Base-by-base conservation (phyloP, 164 flowering plant species). In the Warburgia ugandensis region DNA sequence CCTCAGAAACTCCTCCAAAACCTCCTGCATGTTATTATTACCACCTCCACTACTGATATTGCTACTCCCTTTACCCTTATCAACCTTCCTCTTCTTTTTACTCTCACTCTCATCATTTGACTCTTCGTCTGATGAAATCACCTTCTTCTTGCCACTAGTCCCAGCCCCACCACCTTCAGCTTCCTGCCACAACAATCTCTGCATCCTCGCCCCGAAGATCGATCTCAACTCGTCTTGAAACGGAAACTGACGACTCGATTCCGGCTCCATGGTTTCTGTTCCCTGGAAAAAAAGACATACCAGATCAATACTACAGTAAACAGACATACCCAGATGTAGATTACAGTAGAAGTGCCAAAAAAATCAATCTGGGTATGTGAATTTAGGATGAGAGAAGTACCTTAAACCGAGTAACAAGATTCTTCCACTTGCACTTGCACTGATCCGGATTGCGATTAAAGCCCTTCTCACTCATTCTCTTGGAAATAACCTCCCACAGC, bases 371-470 rank as follows among this genome's bases (percentile, higher is more conserved):
- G 13, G 11, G 2, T 8, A 43, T 0, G 10, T 27, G 13, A n/a
- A 13, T n/a, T n/a, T 5, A 19, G 8, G 22, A 20, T 38, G 38
- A 14, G 21, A 35, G 13, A 21, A 8, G 10, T 29, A 83, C 94
- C 92, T 85, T 89, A 30, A 75, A 83, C 7, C 97, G 76, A 5
- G 94, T 85, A 46, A 83, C 87, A 19, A 89, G 84, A 61, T 85
- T 85, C 50, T 85, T 89, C 97, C 97, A 89, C 70, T 89, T 89
- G 80, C 89, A 89, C 76, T 89, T 89, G 77, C 97, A 89, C 92
- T 89, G 97, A 21, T 85, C 97, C 0, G 97, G 55, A 72, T 92
- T 89, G 6, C 97, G 84, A 69, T 51, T 56, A 52, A 50, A 85
- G 19, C 95, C 94, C 62, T 68, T 83, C 30, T 89, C 97, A 42